A percentile compares a stretch with the other conserved stretches of the same genome.
Evolutionary conservation across 208 protist species (phyloP).

Genomic region (Herpetomonas samuelpessoai): DNA sequence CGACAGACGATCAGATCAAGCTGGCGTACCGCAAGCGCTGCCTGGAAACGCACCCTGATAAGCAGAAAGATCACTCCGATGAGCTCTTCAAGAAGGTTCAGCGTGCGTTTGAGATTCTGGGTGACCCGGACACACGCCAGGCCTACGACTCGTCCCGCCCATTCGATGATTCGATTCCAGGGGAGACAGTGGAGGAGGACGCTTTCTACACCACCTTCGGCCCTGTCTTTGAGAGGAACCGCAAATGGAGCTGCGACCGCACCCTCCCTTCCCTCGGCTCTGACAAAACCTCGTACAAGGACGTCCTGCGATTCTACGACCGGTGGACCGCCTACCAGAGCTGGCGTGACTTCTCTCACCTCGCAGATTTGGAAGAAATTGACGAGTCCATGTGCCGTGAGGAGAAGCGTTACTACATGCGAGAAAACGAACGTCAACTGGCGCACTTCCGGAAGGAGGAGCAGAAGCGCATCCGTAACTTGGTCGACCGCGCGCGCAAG

Average conservation of each 20-base stretch:
- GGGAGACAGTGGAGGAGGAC: constrained; percentile 34
- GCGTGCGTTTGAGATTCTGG: constrained; percentile 94
- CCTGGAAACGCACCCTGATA: constrained; percentile 96
- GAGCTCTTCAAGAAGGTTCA: constrained; percentile 93
- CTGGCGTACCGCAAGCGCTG: constrained; percentile 91
- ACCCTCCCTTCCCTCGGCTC: constrained; percentile 77
- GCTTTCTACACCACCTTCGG: constrained; percentile 92
- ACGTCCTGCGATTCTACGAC: constrained; percentile 94
- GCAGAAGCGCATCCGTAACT: constrained; percentile 77
- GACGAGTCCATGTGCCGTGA: constrained; percentile 93
- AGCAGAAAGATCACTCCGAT: constrained; percentile 84
- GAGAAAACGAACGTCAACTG: constrained; percentile 94
- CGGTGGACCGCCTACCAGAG: constrained; percentile 94
- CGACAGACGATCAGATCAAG: constrained; percentile 72
- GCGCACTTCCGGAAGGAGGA: constrained; percentile 85
- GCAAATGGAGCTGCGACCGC: constrained; percentile 74
- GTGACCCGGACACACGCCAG: constrained; percentile 80
- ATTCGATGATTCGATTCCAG: constrained; percentile 94
- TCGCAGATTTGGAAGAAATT: constrained; percentile 92
- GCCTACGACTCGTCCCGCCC: constrained; percentile 94
- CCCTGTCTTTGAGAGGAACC: constrained; percentile 93
- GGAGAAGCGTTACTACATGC: constrained; percentile 96
- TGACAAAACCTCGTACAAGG: constrained; percentile 50
- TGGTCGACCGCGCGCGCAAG: constrained; percentile 90
- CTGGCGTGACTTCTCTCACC: constrained; percentile 95